Percentiles rank a stretch among this genome's conserved stretches.
phyloP scores from a whole-genome alignment of 2,329 filamentous ascomycete genomes.

The Amylocarpus encephaloides region DNA sequence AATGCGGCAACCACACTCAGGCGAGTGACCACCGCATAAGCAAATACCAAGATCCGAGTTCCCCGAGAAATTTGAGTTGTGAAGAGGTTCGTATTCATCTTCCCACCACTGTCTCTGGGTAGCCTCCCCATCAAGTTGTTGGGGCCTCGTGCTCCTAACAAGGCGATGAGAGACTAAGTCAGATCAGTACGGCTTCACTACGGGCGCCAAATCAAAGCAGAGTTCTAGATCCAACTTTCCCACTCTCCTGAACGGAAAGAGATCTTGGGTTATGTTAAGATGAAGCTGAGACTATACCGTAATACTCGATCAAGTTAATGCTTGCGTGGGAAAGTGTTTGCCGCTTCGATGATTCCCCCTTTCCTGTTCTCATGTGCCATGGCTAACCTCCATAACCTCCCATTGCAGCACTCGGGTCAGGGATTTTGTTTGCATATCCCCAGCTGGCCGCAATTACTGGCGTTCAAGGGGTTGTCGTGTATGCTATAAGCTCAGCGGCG shows the following conservation, averaged over 20 bases:
- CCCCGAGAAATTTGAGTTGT: slow-evolving; percentile 25
- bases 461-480: slow-evolving; percentile 71
- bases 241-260: slow-evolving; percentile 12
- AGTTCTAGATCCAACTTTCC: slow-evolving; percentile 46
- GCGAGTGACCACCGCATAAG: slow-evolving; percentile 17
- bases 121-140: neutral
- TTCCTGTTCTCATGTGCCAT: slow-evolving; percentile 23
- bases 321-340: slow-evolving; percentile 98
- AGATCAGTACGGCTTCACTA: slow-evolving; percentile 60
- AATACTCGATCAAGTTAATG: slow-evolving; percentile 98
- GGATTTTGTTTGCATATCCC: slow-evolving; percentile 77
- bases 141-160: neutral
- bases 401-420: slow-evolving; percentile 67
- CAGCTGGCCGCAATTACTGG: slow-evolving; percentile 73
- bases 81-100: slow-evolving; percentile 34
- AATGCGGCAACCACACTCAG: slow-evolving; percentile 54
- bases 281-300: slow-evolving; percentile 94
- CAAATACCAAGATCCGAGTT: slow-evolving; percentile 17
- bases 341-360: slow-evolving; percentile 56
- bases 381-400: slow-evolving; percentile 37
- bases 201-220: slow-evolving; percentile 66
- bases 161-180: slow-evolving; percentile 6
- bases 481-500: slow-evolving; percentile 64
- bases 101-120: slow-evolving; percentile 18
- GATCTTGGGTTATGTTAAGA: slow-evolving; percentile 30